phyloP scores from a whole-genome alignment of 2,329 filamentous ascomycete genomes.

The Aspergillus fischeri region DNA sequence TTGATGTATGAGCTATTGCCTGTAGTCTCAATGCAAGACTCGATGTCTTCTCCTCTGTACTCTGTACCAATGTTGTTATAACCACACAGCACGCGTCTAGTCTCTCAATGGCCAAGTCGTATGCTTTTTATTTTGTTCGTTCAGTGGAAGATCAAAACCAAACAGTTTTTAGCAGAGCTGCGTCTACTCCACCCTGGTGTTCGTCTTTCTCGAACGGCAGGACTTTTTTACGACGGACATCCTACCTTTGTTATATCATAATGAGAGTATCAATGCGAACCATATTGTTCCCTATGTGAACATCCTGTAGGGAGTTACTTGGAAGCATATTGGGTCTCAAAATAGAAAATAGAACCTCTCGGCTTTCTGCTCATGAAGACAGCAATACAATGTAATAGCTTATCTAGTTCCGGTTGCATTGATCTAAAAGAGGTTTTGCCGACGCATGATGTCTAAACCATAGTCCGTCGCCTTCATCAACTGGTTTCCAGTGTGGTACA shows the following conservation, averaged over 20 bases:
- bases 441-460: not conserved
- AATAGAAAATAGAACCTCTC: not conserved
- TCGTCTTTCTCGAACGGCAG: slow-evolving; percentile 37
- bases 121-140: slow-evolving; percentile 42
- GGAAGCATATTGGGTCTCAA: not conserved
- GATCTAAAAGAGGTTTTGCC: not conserved
- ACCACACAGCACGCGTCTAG: slow-evolving; percentile 38
- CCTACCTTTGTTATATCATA: not conserved
- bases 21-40: not conserved
- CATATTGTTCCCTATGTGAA: not conserved
- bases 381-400: not conserved
- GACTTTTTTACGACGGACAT: slow-evolving; percentile 48
- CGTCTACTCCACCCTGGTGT: slow-evolving; percentile 49
- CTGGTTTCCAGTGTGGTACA: not conserved
- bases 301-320: not conserved
- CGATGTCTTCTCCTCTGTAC: not conserved
- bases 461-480: not conserved
- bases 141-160: slow-evolving; percentile 46
- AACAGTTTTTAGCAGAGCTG: slow-evolving; percentile 48
- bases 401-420: not conserved
- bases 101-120: slow-evolving; percentile 29
- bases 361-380: not conserved
- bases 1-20: not conserved
- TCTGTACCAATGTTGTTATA: slow-evolving; percentile 3
- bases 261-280: not conserved